Evolutionary conservation across 1,284 basidiomycete genomes (phyloP).

Genomic region (Fomitopsis pinicola): DNA sequence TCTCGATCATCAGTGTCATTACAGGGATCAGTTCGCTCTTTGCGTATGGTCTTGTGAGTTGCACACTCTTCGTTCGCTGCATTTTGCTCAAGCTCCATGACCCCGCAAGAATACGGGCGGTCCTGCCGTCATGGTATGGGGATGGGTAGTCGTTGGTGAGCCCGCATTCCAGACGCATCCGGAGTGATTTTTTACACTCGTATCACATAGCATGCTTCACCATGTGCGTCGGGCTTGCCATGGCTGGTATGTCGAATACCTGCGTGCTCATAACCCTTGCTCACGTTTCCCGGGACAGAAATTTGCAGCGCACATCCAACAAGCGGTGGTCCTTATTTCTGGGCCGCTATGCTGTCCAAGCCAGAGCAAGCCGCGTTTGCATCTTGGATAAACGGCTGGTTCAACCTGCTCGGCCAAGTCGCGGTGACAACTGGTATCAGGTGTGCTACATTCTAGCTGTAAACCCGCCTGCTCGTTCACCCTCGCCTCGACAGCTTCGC

Average conservation of each 20-base stretch:
- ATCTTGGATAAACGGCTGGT: conserved; percentile 73
- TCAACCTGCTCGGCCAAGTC: conserved; percentile 73
- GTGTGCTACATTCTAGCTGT: conserved; percentile 23
- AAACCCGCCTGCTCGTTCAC: neutral
- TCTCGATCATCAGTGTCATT: conserved; percentile 72
- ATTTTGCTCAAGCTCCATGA: neutral
- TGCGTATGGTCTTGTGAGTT: conserved; percentile 57
- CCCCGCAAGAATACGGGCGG: conserved; percentile 60
- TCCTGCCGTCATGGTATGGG: conserved; percentile 72
- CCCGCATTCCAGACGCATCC: conserved; percentile 1
- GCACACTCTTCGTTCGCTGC: neutral
- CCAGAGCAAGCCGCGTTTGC: conserved; percentile 53
- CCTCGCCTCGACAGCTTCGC: conserved; percentile 44
- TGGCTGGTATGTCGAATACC: conserved; percentile 48
- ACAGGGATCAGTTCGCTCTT: conserved; percentile 68
- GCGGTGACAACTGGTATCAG: conserved; percentile 74
- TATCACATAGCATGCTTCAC: conserved; percentile 62
- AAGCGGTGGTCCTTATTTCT: conserved; percentile 72
- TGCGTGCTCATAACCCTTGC: neutral
- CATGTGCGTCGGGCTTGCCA: conserved; percentile 60
- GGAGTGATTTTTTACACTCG: neutral
- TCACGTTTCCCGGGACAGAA: conserved; percentile 31
- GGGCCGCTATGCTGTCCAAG: conserved; percentile 68
- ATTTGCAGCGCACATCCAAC: conserved; percentile 73
- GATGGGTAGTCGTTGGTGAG: conserved; percentile 57